Evolutionary conservation across 306 rosid genomes (phyloP).

Genomic region (peach (Prunus persica)): Prunus_persica_NCBIv2 NC_034009.1:4324501-4325000

Average conservation of each 20-base stretch:
- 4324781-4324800: conserved; percentile 26
- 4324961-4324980: too few species aligned
- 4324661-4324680: conserved; percentile 90
- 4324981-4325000: too few species aligned
- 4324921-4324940: too few species aligned
- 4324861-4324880: not conserved
- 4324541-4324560: conserved; percentile 5
- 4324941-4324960: too few species aligned
- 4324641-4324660: conserved; percentile 80
- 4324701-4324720: conserved; percentile 66
- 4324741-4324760: conserved; percentile 50
- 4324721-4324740: conserved; percentile 66
- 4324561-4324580: conserved; percentile 14
- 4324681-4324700: conserved; percentile 71
- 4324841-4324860: not conserved
- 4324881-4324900: not conserved
- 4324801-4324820: conserved; percentile 18
- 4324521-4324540: not conserved
- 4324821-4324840: not conserved
- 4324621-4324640: conserved; percentile 81
- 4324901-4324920: too few species aligned
- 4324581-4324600: conserved; percentile 75
- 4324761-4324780: conserved; percentile 30
- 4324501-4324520: not conserved
- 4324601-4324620: conserved; percentile 81